Base-by-base conservation (phyloP, 192 early-diverging fungal species). In the Podila minutissima region DNA sequence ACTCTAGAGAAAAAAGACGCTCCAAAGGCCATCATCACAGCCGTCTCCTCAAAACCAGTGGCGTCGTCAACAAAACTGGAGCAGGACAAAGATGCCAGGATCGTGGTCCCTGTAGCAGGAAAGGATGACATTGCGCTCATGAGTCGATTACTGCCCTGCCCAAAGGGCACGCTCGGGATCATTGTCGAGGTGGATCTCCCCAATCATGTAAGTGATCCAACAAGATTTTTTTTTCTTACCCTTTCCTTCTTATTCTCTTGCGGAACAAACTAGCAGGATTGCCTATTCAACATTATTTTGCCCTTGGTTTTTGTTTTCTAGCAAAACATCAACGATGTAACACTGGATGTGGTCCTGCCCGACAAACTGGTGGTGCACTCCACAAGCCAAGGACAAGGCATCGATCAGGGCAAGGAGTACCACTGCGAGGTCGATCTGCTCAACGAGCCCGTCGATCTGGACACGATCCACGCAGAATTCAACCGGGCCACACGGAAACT, bases 161-260 rank as follows among this genome's bases (percentile, higher is more conserved):
- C 66, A 6, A 81, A 73, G 48, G 77, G 77, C 20, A 81, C 77
- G 5, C 22, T 69, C 24, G 77, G 77, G 0, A 81, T 72, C 61
- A 81, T 81, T 69, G 67, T 81, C 35, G 77, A 81, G 28, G 53
- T 81, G 9, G 55, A 72, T 19, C 48, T 81, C 9, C 77, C 77
- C 2, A 73, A 73, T 8, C 77, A 81, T 62, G 75, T 78, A 71
- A 67, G 68, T 33, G 32, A 64, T 46, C 3, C n/a, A 26, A 7
- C 48, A 10, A 26, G 28, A 22, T 26, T 19, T 51, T 8, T 66
- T n/a, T n/a, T n/a, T n/a, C n/a, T n/a, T n/a, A n/a, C n/a, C 51
- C 13, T n/a, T 51, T 19, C 20, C 17, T n/a, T 32, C 15, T 22
- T 38, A 17, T 20, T 38, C 6, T 49, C 4, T 22, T 26, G 29